Percentiles rank a stretch among this genome's conserved stretches.
Conservation (phyloP, 805 yeast species). For the Phaffomyces opuntiae region DNA sequence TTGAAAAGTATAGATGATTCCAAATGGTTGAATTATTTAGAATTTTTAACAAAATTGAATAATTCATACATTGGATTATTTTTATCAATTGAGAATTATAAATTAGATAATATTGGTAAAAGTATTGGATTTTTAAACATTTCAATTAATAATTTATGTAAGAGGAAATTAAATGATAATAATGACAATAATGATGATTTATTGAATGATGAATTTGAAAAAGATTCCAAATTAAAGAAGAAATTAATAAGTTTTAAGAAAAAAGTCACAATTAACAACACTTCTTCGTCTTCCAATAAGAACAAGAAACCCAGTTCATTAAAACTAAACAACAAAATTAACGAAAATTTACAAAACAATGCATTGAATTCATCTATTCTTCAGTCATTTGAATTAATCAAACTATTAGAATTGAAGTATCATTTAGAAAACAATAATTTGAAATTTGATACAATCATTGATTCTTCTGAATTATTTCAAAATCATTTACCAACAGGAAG, state of each 20-base stretch:
- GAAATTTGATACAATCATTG: constrained; percentile 15
- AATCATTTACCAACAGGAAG: constrained; percentile 21
- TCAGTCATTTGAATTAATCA: constrained; percentile 34
- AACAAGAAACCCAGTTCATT: neutral
- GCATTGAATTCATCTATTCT: constrained; percentile 27
- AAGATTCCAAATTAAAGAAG: constrained; percentile 10
- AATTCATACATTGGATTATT: constrained; percentile 39
- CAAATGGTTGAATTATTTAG: constrained; percentile 11
- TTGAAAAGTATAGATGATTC: constrained; percentile 1
- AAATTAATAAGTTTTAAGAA: constrained; percentile 12
- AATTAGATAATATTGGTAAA: constrained; percentile 37
- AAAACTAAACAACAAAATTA: constrained; percentile 5
- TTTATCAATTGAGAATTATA: constrained; percentile 38
- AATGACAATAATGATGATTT: neutral
- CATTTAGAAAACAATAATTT: constrained; percentile 33
- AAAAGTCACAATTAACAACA: constrained; percentile 3
- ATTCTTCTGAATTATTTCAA: constrained; percentile 10
- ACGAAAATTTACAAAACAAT: constrained; percentile 2
- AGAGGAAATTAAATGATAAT: constrained; percentile 1
- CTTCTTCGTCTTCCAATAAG: neutral
- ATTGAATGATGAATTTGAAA: constrained; percentile 5
- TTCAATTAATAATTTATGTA: constrained; percentile 28
- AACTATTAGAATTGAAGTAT: constrained; percentile 33
- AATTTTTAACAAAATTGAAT: constrained; percentile 26
- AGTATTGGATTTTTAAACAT: constrained; percentile 38